These are phyloP conservation scores for Trypanosoma vivax DNA, from an alignment of 208 protist species.

Conservation along the genomic window DNA sequence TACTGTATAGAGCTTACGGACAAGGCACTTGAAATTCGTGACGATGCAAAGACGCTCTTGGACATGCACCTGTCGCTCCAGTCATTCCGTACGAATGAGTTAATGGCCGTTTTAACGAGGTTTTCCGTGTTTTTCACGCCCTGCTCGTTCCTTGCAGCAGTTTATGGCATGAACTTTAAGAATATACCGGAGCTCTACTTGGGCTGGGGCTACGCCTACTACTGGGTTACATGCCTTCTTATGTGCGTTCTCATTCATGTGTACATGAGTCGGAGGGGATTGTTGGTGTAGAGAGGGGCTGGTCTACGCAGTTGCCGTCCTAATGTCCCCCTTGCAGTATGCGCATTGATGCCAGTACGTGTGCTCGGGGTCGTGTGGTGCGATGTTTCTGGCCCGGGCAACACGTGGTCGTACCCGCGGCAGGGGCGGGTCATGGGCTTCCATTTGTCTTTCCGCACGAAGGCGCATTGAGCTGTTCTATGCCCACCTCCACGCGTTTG, in stretches of 20 bases:
- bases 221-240: slow-evolving; percentile 58
- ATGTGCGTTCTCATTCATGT: slow-evolving; percentile 49
- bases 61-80: slow-evolving; percentile 76
- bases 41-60: slow-evolving; percentile 75
- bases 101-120: slow-evolving; percentile 80
- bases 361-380: no score
- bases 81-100: slow-evolving; percentile 77
- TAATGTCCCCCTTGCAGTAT: no score
- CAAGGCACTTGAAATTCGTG: slow-evolving; percentile 66
- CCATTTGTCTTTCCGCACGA: no score
- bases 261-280: slow-evolving; percentile 29
- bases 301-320: no score
- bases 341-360: no score
- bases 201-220: slow-evolving; percentile 51
- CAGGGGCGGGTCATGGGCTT: no score
- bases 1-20: slow-evolving; percentile 64
- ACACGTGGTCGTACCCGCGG: no score
- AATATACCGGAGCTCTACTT: slow-evolving; percentile 44
- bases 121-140: slow-evolving; percentile 87
- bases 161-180: slow-evolving; percentile 88
- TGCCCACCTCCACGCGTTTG: no score
- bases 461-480: no score
- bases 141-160: slow-evolving; percentile 68
- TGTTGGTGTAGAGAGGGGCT: not conserved
- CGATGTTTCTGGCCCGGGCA: no score